Evolutionary conservation across 768 basidiomycete genomes (phyloP), one percentile per base, ranked within the genome.

Genomic region (Leccinum disarticulatum): DNA sequence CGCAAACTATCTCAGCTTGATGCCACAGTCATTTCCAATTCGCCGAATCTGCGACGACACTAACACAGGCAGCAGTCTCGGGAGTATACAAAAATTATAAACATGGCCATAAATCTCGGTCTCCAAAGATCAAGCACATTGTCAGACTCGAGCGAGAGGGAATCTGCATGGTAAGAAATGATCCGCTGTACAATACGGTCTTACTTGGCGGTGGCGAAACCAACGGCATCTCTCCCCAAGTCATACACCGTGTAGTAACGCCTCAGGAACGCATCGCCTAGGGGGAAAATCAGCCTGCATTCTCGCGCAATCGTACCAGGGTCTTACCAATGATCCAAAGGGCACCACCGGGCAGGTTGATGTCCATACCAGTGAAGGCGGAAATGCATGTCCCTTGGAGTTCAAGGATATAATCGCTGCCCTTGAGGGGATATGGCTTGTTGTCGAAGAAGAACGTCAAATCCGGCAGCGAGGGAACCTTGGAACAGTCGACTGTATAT

Each of bases 171-270:
- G 35, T n/a, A 52, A 25, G 13, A 35, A 22, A 17, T 17, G 46
- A 25, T 43, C 2, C 5, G 10, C 35, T 53, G 43, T 49, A 36
- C 30, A 52, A 49, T 13, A 54, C 17, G 28, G n/a, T 31, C 56
- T 76, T 62, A 80, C n/a, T 55, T 64, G 19, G 79, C 67, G n/a
- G 58, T 58, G 25, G 93, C 94, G 65, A 95, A 94, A 47, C 93
- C 94, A 62, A 96, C 90, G 43, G 93, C 93, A 73, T 93, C 65
- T 63, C 76, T 79, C 35, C 81, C 87, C 27, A 89, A 81, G 68
- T 94, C 91, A 67, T 93, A 94, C n/a, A 94, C 90, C n/a, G 91
- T 92, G 76, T 81, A 91, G 74, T 88, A 94, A 70, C 87, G 91
- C 74, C 95, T 89, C 56, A 97, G 86, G 86, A 96, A 97, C 61